Base-by-base conservation (phyloP, 805 yeast species). In the Metschnikowia peoriensis region DNA sequence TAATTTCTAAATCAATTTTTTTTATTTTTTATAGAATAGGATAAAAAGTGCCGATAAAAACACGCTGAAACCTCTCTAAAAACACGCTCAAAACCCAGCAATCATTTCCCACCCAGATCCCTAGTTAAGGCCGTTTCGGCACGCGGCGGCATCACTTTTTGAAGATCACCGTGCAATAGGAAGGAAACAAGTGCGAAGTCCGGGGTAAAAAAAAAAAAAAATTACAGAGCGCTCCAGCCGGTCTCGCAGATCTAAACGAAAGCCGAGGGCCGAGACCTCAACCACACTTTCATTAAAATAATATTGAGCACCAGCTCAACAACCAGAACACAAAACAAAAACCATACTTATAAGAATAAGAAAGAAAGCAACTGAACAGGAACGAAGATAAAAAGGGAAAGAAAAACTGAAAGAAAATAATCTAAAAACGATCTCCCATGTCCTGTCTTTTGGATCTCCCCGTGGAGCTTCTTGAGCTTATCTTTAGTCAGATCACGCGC, bases 391-490 rank as follows among this genome's bases (percentile, higher is more conserved):
- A 32, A 32, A 32, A 12, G 35, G 6, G 35, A 32, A 10, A 6
- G 6, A 32, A 32, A 32, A 32, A 3, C 22, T 29, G 10, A 29
- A 29, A 29, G 10, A 29, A 8, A 29, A 38, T 28, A 27, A n/a
- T 16, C 38, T 9, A 17, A 16, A 5, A n/a, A 12, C 15, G 1
- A 28, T 17, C 17, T 34, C 16, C 10, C 16, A 49, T 42, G 42
- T 15, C 41, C 15, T 6, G 38, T 28, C 50, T 59, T 11, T 15
- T 52, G 7, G 59, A 48, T 22, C 53, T 59, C 14, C 62, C 62
- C 12, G 14, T 41, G 22, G 60, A 59, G 39, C 35, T 59, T 7
- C 51, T 59, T 16, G 56, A 50, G 38, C 44, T 28, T n/a, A 48
- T 59, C 29, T 54, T 57, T 16, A 39, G 29, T 12, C 32, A 40